Conservation (phyloP, 176 grass and related monocot genomes). For the Thinopyrum elongatum region DNA sequence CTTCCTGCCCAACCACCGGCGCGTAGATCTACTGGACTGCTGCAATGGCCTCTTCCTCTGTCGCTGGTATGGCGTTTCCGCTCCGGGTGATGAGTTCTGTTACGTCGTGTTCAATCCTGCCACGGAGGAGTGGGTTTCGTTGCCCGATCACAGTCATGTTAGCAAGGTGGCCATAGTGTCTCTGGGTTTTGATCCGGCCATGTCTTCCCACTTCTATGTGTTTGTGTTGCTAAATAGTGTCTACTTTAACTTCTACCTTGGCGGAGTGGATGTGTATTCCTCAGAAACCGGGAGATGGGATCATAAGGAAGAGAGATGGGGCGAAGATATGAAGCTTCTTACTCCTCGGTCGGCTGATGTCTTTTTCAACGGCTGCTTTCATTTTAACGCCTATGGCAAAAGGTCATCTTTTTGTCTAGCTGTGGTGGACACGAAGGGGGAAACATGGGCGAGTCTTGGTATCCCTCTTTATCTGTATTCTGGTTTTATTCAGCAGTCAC, state of each 20-base stretch:
- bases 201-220: background rate
- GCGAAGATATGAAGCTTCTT: background rate
- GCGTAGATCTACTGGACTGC: background rate
- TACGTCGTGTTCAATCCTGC: constrained; percentile 17
- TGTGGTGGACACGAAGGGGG: background rate
- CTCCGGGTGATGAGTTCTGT: background rate
- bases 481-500: background rate
- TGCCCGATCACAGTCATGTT: background rate
- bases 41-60: constrained; percentile 33
- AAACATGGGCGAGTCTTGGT: background rate
- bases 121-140: background rate
- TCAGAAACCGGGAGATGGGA: background rate
- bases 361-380: background rate
- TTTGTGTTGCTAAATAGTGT: background rate
- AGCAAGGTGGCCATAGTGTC: background rate
- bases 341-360: background rate
- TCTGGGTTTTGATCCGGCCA: background rate
- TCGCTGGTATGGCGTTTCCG: background rate
- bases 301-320: background rate
- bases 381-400: background rate
- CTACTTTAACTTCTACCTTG: too few species aligned
- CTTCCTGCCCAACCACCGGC: background rate
- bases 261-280: background rate
- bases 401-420: background rate
- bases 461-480: background rate